These are phyloP conservation scores for Fimicolochytrium jonesii DNA, from an alignment of 192 early-diverging fungal species.

Conservation along the genomic window DNA sequence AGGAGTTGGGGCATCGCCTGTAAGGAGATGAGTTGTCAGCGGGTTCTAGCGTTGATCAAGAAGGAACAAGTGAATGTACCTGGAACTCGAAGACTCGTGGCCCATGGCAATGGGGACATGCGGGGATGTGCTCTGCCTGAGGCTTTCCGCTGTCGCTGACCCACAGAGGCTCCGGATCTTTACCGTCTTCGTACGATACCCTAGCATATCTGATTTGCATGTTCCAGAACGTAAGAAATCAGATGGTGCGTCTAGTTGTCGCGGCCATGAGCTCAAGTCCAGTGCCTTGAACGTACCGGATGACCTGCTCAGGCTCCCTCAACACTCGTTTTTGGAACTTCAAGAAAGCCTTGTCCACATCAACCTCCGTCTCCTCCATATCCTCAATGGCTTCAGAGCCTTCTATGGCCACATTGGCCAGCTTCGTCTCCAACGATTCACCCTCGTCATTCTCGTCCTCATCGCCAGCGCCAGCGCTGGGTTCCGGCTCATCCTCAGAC, in stretches of 20 bases:
- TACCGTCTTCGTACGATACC: conserved; percentile 49
- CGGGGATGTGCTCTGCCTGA: conserved; percentile 44
- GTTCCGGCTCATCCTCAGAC: conserved; percentile 50
- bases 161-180: conserved; percentile 66
- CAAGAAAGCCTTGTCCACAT: conserved; percentile 87
- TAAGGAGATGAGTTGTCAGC: background rate
- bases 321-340: conserved; percentile 81
- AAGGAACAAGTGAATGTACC: conserved; percentile 29
- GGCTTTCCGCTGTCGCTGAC: conserved; percentile 71
- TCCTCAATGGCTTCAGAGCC: conserved; percentile 23
- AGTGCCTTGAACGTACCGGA: conserved; percentile 74
- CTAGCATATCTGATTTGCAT: conserved; percentile 53
- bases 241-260: too few species aligned
- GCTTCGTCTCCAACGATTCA: background rate
- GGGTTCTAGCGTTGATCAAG: background rate
- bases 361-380: conserved; percentile 64
- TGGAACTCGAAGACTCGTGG: conserved; percentile 88
- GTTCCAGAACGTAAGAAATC: too few species aligned
- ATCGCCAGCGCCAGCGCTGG: conserved; percentile 17
- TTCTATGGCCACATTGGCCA: background rate
- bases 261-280: too few species aligned
- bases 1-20: conserved; percentile 87
- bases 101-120: conserved; percentile 69
- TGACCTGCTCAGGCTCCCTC: conserved; percentile 76
- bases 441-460: conserved; percentile 3